Conservation (phyloP, 2,329 filamentous ascomycete species). For the Sphaceloma murrayae region DNA sequence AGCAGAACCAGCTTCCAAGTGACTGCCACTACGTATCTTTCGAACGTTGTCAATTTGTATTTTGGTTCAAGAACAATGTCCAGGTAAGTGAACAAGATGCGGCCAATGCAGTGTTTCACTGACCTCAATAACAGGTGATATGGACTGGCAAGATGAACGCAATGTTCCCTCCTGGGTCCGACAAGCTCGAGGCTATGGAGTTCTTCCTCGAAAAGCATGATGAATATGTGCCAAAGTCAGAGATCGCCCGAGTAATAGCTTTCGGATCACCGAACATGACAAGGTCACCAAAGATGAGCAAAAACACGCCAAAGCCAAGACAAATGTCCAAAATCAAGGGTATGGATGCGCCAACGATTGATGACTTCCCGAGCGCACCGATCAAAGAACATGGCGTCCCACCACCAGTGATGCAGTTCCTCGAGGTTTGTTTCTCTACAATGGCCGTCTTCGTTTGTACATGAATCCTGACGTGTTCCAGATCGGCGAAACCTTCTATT, state of each 20-base stretch:
- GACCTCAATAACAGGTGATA: conserved; percentile 58
- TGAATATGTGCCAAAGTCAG: conserved; percentile 69
- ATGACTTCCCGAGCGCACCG: conserved; percentile 37
- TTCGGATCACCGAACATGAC: conserved; percentile 46
- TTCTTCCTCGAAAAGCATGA: conserved; percentile 68
- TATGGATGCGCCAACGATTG: conserved; percentile 36
- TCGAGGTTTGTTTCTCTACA: conserved; percentile 45
- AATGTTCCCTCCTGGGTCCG: conserved; percentile 61
- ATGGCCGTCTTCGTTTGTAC: conserved; percentile 9
- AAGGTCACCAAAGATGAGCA: conserved; percentile 42
- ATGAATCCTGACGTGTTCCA: conserved; percentile 25
- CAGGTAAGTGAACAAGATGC: conserved; percentile 52
- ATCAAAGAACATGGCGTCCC: conserved; percentile 48
- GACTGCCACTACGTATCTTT: conserved; percentile 68
- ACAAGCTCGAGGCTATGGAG: conserved; percentile 77
- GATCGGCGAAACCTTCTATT: conserved; percentile 56
- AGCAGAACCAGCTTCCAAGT: conserved; percentile 48
- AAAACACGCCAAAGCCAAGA: conserved; percentile 42
- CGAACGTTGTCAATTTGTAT: conserved; percentile 67
- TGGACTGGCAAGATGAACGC: conserved; percentile 67
- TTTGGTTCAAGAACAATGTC: conserved; percentile 77
- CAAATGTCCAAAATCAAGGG: conserved; percentile 35
- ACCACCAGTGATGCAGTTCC: conserved; percentile 47
- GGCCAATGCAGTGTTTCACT: conserved; percentile 23
- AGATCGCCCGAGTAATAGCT: conserved; percentile 38